Conservation (phyloP, 331 rosid species). For the Quercus tomentella region DNA sequence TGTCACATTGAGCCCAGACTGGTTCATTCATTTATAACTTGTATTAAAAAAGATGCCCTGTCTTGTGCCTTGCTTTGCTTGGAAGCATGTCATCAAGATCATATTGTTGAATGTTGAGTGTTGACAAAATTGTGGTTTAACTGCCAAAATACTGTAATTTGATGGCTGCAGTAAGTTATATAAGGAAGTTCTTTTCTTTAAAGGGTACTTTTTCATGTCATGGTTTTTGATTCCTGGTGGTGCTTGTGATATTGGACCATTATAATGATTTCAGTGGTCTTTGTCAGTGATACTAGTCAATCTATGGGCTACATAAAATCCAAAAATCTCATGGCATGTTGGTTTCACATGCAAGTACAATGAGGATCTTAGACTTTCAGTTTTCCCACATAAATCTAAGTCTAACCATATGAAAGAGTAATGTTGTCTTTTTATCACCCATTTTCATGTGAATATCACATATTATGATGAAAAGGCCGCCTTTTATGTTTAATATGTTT, state of each 20-base stretch:
- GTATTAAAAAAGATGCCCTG: too few relatives aligned
- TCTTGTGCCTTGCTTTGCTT: too few relatives aligned
- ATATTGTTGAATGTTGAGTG: not conserved
- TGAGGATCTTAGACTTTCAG: not conserved
- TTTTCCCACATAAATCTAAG: not conserved
- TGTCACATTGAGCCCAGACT: not conserved
- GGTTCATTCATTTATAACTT: too few relatives aligned
- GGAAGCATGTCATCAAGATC: too few relatives aligned
- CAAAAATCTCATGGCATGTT: not conserved
- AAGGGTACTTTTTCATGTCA: not conserved
- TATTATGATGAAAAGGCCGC: not conserved
- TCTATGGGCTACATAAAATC: not conserved
- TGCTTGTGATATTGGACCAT: not conserved
- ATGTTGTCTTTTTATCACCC: not conserved
- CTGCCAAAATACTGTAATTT: not conserved
- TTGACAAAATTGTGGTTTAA: not conserved
- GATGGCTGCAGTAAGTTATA: not conserved
- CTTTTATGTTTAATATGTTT: not conserved
- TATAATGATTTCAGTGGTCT: not conserved
- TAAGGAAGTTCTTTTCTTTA: not conserved
- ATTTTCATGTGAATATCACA: not conserved
- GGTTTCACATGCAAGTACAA: not conserved
- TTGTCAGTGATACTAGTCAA: not conserved
- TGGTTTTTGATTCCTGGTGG: not conserved
- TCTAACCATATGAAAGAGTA: not conserved